Conservation (phyloP, 345 rosid genomes). For the Arabis hirsuta region DNA sequence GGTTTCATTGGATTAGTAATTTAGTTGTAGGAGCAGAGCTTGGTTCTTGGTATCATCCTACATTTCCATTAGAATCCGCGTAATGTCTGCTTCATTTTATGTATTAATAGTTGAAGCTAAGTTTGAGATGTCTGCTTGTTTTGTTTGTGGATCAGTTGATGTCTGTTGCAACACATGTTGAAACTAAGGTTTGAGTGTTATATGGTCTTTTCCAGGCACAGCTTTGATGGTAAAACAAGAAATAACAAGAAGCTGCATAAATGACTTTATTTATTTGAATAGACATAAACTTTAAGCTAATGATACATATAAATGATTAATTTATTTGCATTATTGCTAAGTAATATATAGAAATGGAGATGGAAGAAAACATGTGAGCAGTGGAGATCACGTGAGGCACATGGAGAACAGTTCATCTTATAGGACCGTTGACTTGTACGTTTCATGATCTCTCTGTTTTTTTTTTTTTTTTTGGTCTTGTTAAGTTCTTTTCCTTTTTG, state of each 20-base stretch:
- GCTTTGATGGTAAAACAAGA: no score
- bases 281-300: background rate
- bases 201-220: no score
- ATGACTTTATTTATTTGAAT: no score
- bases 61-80: background rate
- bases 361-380: slow-evolving; percentile 3
- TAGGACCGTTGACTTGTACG: slow-evolving; percentile 18
- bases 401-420: slow-evolving; percentile 1
- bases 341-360: background rate
- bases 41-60: slow-evolving; percentile 2
- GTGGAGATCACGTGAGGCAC: slow-evolving; percentile 29
- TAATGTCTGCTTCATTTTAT: no score
- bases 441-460: slow-evolving; percentile 17
- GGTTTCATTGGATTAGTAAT: slow-evolving; percentile 3
- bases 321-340: background rate
- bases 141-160: no score
- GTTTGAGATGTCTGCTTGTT: no score
- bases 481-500: background rate
- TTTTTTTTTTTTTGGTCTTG: background rate
- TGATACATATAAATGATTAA: background rate
- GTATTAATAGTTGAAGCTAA: no score
- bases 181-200: no score
- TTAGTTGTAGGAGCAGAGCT: slow-evolving; percentile 1
- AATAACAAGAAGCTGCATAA: no score
- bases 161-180: no score